Base-by-base conservation (phyloP, 345 rosid genomes). In the Bretschneidera sinensis region DNA sequence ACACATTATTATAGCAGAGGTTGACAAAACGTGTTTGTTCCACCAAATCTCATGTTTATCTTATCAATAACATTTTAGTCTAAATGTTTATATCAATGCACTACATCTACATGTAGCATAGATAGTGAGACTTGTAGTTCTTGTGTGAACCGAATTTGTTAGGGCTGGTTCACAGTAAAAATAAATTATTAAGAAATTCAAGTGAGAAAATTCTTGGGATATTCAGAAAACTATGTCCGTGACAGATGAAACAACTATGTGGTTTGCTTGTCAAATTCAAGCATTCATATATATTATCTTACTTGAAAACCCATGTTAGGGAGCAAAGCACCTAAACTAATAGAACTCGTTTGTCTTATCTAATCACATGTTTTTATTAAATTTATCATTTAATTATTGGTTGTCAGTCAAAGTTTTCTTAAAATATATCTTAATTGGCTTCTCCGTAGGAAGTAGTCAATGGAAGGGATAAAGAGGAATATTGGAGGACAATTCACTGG, bases 21-120 rank as follows among this genome's bases (percentile, higher is more conserved):
- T 34, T 52, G 70, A 60, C 75, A 53, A 76, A 68, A 64, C 71
- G 76, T 64, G 75, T 62, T 72, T 23, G 57, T 59, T 34, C 57
- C 49, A 76, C 76, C 83, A 57, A 79, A 69, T 64, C 62, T 63
- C 57, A 5, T 59, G 31, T 48, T 62, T 39, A 39, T 39, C 45
- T 39, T 39, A 39, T 11, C 45, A 39, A 4, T 13, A 39, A 11
- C 45, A 5, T 14, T 39, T 5, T 14, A 39, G 16, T 39, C 16
- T 28, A 28, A 28, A 28, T 28, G 8, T 28, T 28, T 28, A 8
- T 28, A 2, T 28, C 8, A 28, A 11, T 39, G 45, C 45, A 4
- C 10, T 28, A 2, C 8, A 28, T 28, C 8, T 2, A 28, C 33
- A 28, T 28, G 3, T 28, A 28, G 33, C 8, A 8, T 28, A 28